Evolutionary conservation across 768 basidiomycete species (phyloP), one percentile per base, ranked within the genome.

Genomic region (Tricholoma furcatifolium): DNA sequence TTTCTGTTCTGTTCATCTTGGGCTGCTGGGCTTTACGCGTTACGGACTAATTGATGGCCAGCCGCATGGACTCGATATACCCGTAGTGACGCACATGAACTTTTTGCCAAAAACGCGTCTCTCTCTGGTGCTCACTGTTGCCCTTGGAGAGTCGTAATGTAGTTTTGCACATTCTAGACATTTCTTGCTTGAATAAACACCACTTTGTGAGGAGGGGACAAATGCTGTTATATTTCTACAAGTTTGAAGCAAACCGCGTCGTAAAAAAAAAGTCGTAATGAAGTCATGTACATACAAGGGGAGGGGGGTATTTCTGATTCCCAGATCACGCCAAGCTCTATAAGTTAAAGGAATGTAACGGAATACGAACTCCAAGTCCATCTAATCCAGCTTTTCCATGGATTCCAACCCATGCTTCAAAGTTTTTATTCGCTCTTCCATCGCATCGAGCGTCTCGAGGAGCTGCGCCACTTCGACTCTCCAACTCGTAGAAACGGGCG

Each of bases 401-500:
- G 54, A 52, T 1, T 45, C 44, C 44, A 83, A 46, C 47, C 67
- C 75, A 45, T 76, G 73, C 50, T 76, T 72, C 32, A 88, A 70
- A n/a, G 57, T 51, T 43, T 65, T 70, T 20, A 85, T 72, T 52
- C 84, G 73, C 55, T 79, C 75, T 67, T 89, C 87, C 42, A 88
- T 65, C 51, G 60, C 55, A 56, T 86, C 83, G 64, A 91, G 69
- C 53, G 75, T 73, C 53, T 66, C 65, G 24, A 71, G 71, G 17
- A 90, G 62, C 41, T 75, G 72, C 17, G 56, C 66, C 18, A 84
- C 53, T 63, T 85, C 87, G 32, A 72, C 69, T 50, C 69, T 73
- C 74, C 72, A 74, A 51, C 43, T 50, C 47, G 47, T 51, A 11
- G 48, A 34, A 24, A 32, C 47, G 40, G 47, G 54, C 14, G 55